A percentile compares a stretch with the other conserved stretches of the same genome.
These are phyloP conservation scores for Camellia japonica DNA, from an alignment of 148 eudicot species.

Conservation along the genomic window DNA sequence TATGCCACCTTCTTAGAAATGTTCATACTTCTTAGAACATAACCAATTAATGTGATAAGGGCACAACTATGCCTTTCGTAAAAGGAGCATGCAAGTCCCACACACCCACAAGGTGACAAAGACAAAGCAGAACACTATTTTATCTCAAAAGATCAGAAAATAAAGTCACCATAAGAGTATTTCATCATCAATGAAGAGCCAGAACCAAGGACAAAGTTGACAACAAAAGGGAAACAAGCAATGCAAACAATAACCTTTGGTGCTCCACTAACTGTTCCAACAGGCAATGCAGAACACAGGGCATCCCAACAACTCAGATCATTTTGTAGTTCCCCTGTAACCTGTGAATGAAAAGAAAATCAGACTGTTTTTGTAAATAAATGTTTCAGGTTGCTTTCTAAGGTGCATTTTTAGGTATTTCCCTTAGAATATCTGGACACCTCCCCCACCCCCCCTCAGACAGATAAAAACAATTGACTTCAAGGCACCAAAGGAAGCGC, in stretches of 20 bases:
- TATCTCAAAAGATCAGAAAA: not conserved
- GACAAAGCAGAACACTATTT: not conserved
- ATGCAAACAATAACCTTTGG: conserved; percentile 61
- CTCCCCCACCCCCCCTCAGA: too few species aligned
- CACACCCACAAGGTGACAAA: conserved; percentile 7
- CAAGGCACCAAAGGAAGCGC: not conserved
- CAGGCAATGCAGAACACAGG: conserved; percentile 81
- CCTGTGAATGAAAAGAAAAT: conserved; percentile 38
- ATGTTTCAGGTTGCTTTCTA: not conserved
- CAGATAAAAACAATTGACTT: not conserved
- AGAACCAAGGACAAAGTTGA: not conserved
- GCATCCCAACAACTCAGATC: conserved; percentile 83
- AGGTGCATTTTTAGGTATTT: not conserved
- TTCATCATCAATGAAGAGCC: conserved; percentile 1
- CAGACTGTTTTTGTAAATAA: not conserved
- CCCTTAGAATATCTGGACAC: not conserved
- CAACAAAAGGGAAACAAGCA: not conserved
- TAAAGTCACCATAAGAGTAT: not conserved
- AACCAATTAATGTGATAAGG: too few species aligned
- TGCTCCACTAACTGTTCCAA: conserved; percentile 96
- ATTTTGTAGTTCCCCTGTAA: conserved; percentile 80
- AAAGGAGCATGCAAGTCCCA: not conserved
- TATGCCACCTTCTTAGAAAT: too few species aligned
- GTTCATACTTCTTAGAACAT: too few species aligned
- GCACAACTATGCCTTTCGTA: too few species aligned